Evolutionary conservation across 2,329 filamentous ascomycete genomes (phyloP).

Genomic region (Coniella vitis): DNA sequence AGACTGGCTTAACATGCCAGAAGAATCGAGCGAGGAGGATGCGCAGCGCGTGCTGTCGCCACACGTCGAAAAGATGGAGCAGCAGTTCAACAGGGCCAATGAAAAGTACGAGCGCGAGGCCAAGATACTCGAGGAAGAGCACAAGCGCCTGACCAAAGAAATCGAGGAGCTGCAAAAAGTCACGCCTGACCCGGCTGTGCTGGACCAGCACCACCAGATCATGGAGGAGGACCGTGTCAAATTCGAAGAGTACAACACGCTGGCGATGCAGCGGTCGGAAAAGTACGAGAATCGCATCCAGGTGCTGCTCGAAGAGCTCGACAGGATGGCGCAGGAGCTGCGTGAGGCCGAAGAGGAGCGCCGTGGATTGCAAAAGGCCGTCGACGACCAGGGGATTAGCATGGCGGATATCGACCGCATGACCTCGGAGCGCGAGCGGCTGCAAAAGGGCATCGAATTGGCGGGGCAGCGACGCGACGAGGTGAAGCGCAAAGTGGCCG

Average conservation of each 20-base stretch:
- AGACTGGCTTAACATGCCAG: slow-evolving; percentile 89
- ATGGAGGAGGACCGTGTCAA: slow-evolving; percentile 92
- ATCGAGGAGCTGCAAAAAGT: slow-evolving; percentile 86
- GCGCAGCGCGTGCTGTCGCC: slow-evolving; percentile 72
- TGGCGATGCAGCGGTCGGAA: slow-evolving; percentile 76
- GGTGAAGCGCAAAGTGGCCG: slow-evolving; percentile 70
- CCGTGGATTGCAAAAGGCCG: slow-evolving; percentile 69
- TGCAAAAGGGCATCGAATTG: slow-evolving; percentile 82
- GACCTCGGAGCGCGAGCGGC: slow-evolving; percentile 87
- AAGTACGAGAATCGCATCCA: slow-evolving; percentile 79
- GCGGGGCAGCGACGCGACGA: slow-evolving; percentile 74
- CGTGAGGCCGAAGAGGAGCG: slow-evolving; percentile 78
- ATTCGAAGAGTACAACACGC: slow-evolving; percentile 89
- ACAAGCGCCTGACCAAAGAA: slow-evolving; percentile 71
- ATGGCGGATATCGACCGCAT: slow-evolving; percentile 99
- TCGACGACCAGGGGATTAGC: slow-evolving; percentile 90
- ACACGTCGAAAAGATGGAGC: slow-evolving; percentile 81
- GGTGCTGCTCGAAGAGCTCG: slow-evolving; percentile 79
- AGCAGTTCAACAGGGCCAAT: slow-evolving; percentile 79
- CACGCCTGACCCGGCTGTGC: slow-evolving; percentile 71
- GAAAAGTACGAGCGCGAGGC: slow-evolving; percentile 79
- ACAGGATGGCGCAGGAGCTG: slow-evolving; percentile 69
- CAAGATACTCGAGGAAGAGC: slow-evolving; percentile 78
- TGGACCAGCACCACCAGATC: slow-evolving; percentile 87
- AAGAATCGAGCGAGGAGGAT: slow-evolving; percentile 80